Base-by-base conservation (phyloP, 805 yeast species). In the Candida succiphila region DNA sequence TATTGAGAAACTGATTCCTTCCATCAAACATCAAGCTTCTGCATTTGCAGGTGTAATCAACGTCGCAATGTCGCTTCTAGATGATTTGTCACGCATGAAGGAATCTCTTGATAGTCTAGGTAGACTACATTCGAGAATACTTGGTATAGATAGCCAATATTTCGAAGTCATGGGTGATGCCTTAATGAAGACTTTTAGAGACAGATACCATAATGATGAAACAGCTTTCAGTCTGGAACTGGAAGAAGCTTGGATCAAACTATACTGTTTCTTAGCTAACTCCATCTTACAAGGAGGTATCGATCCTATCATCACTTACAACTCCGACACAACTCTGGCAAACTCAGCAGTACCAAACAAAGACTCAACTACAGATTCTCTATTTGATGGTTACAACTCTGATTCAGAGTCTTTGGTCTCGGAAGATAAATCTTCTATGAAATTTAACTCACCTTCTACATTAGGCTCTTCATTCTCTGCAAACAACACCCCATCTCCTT, bases 11-110 rank as follows among this genome's bases (percentile, higher is more conserved):
- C 50, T 75, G 48, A 82, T 80, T 51, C 94, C 94, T 0, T 73
- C 83, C 5, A 73, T 83, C 41, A 69, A 70, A 40, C 87, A 81
- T 49, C 94, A 85, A 56, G 86, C 92, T 1, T 71, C 75, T 13
- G 71, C 88, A 7, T 78, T 84, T 60, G 86, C 89, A 0, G 87
- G 88, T 5, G 84, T 84, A 15, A 53, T 85, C 44, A 70, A 82
- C 20, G 65, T 75, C 28, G 81, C 88, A 2, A 72, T 84, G 38
- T 56, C 68, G 20, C 75, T 74, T 42, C 59, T 84, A 33, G 87
- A 80, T 34, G 66, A 76, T 41, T 60, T 83, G 33, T 48, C 65
- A 3, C 53, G 56, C 6, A 56, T 83, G 43, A 78, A 79, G 45
- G 78, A 67, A 18, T 77, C 76, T 36, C 56, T 85, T 32, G 60